Evolutionary conservation across 2,329 filamentous ascomycete genomes (phyloP).

Genomic region (Monosporascus sp.): DNA sequence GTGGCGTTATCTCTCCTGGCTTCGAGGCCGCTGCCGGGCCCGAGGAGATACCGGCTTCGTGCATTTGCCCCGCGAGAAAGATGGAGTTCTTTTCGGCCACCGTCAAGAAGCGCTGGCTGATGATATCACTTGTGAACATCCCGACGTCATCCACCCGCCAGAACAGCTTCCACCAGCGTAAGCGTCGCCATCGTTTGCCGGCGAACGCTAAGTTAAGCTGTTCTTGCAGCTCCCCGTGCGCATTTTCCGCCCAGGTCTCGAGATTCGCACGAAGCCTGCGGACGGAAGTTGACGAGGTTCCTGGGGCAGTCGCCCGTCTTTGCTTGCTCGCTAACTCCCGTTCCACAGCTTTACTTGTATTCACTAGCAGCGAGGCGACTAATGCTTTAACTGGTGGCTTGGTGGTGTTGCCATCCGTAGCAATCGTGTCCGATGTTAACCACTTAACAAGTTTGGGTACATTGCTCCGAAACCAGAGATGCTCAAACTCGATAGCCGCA

Average conservation of each 20-base stretch:
- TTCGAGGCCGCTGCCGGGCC: neutral
- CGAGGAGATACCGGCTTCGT: constrained; percentile 35
- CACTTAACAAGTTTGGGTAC: constrained; percentile 60
- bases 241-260: constrained; percentile 68
- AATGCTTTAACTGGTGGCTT: constrained; percentile 63
- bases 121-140: constrained; percentile 74
- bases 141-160: constrained; percentile 91
- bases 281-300: constrained; percentile 32
- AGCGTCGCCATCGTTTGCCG: constrained; percentile 69
- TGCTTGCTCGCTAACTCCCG: constrained; percentile 39
- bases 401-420: constrained; percentile 38
- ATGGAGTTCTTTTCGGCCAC: constrained; percentile 76
- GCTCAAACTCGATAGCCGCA: constrained; percentile 67
- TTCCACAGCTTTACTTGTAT: constrained; percentile 45
- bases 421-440: constrained; percentile 48
- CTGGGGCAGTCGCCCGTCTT: constrained; percentile 25
- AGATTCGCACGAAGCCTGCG: constrained; percentile 53
- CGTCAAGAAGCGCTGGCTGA: constrained; percentile 70
- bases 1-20: neutral
- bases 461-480: constrained; percentile 68
- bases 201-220: constrained; percentile 74
- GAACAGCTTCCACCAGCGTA: constrained; percentile 92
- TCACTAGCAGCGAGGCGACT: constrained; percentile 60
- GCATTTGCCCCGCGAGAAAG: constrained; percentile 72
- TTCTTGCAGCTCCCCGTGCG: constrained; percentile 77